phyloP scores from a whole-genome alignment of 495 filamentous ascomycete species.

The Friedmanniomyces endolithicus region DNA sequence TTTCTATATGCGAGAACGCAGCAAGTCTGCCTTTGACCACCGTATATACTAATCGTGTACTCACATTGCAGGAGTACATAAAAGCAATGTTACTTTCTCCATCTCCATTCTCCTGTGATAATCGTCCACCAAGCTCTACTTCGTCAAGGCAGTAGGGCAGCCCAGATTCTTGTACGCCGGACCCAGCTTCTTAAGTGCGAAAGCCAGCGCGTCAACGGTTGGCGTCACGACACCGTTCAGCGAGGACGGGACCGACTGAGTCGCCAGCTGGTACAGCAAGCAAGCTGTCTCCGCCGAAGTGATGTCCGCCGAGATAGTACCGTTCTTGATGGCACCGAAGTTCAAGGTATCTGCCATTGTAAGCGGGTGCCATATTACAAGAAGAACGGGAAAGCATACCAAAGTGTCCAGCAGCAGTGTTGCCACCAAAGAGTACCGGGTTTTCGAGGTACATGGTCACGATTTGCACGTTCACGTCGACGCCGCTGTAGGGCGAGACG shows the following conservation, averaged over 20 bases:
- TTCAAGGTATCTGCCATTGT: conserved; percentile 17
- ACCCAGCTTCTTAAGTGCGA: conserved; percentile 16
- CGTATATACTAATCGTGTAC: no score
- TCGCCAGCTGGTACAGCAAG: conserved; percentile 32
- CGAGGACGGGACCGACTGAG: conserved; percentile 22
- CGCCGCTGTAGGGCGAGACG: conserved; percentile 25
- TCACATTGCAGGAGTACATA: no score
- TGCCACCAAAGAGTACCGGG: conserved; percentile 33
- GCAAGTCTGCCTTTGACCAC: no score
- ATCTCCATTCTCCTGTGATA: neutral
- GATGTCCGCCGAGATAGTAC: conserved; percentile 16
- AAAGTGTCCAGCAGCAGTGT: conserved; percentile 27
- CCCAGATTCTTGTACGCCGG: conserved; percentile 26
- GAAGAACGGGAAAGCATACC: neutral
- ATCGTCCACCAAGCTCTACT: neutral
- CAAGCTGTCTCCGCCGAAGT: conserved; percentile 20
- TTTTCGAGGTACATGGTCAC: conserved; percentile 27
- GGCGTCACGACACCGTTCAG: conserved; percentile 26
- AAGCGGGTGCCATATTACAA: neutral
- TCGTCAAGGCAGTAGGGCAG: conserved; percentile 24
- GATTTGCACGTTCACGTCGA: conserved; percentile 27
- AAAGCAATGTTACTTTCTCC: no score
- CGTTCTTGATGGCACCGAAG: conserved; percentile 27
- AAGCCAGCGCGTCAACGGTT: conserved; percentile 24
- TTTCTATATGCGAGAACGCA: no score